phyloP scores from a whole-genome alignment of 768 basidiomycete species.

The Cubamyces sp. region DNA sequence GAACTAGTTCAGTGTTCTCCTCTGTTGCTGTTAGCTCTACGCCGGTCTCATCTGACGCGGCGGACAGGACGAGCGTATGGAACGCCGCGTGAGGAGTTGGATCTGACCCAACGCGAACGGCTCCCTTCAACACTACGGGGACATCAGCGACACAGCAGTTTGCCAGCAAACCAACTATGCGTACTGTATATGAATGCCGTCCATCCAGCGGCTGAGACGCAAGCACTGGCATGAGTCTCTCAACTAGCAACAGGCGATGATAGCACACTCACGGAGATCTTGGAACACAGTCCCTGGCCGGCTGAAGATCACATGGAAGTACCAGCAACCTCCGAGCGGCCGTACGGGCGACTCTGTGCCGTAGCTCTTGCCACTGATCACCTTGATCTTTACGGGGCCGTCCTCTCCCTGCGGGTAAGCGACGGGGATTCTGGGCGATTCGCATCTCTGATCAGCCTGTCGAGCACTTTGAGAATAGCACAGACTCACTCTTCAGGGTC shows the following conservation, averaged over 20 bases:
- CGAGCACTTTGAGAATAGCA: not conserved
- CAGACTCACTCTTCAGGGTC: constrained; percentile 56
- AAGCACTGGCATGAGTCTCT: no score
- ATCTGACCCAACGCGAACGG: constrained; percentile 60
- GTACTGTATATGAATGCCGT: constrained; percentile 85
- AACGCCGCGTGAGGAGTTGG: constrained; percentile 53
- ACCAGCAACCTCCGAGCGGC: constrained; percentile 94
- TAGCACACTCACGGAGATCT: constrained; percentile 63
- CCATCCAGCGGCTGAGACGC: constrained; percentile 73
- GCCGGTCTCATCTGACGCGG: constrained; percentile 61
- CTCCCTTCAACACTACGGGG: constrained; percentile 64
- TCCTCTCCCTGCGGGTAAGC: constrained; percentile 73
- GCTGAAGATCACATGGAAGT: constrained; percentile 76
- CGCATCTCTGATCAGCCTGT: not conserved
- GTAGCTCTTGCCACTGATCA: constrained; percentile 89
- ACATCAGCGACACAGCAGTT: constrained; percentile 7
- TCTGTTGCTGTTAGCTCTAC: constrained; percentile 62
- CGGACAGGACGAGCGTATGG: constrained; percentile 86
- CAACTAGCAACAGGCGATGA: no score
- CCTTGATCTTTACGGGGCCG: constrained; percentile 72
- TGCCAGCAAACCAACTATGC: constrained; percentile 33
- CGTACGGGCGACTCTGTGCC: constrained; percentile 87
- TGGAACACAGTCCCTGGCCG: constrained; percentile 74
- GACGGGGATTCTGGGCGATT: constrained; percentile 58
- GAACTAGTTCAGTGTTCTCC: constrained; percentile 71